These are phyloP conservation scores for Erythrophleum ivorense DNA, from an alignment of 331 rosid species.

Conservation along the genomic window DNA sequence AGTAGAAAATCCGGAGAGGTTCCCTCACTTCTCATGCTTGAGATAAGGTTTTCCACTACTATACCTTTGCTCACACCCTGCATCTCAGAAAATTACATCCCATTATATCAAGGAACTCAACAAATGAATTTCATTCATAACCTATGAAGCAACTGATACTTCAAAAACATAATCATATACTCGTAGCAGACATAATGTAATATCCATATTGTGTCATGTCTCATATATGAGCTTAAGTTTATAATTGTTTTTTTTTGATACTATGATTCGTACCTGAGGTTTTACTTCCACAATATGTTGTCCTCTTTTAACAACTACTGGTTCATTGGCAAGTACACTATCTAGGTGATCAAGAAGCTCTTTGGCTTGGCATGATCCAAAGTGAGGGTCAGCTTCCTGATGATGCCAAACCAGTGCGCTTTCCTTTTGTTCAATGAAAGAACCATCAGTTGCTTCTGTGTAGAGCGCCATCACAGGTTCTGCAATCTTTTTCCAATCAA, in stretches of 20 bases:
- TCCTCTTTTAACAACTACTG: constrained; percentile 73
- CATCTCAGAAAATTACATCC: constrained; percentile 26
- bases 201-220: too few relatives aligned
- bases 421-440: constrained; percentile 74
- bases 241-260: too few relatives aligned
- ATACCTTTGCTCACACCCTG: constrained; percentile 84
- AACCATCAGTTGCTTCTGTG: constrained; percentile 80
- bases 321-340: constrained; percentile 73
- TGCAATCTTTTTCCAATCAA: constrained; percentile 63
- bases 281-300: constrained; percentile 77
- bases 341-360: constrained; percentile 84
- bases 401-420: constrained; percentile 85
- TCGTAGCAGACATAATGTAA: too few relatives aligned
- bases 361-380: constrained; percentile 71
- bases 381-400: constrained; percentile 63
- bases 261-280: constrained; percentile 58
- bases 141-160: neutral
- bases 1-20: constrained; percentile 68
- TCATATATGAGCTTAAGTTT: too few relatives aligned
- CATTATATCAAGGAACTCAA: neutral
- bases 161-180: too few relatives aligned
- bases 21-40: constrained; percentile 52
- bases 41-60: constrained; percentile 64
- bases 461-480: constrained; percentile 73
- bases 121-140: neutral